Evolutionary conservation across 192 early-diverging fungal species (phyloP).

Genomic region (Podila verticillata): DNA sequence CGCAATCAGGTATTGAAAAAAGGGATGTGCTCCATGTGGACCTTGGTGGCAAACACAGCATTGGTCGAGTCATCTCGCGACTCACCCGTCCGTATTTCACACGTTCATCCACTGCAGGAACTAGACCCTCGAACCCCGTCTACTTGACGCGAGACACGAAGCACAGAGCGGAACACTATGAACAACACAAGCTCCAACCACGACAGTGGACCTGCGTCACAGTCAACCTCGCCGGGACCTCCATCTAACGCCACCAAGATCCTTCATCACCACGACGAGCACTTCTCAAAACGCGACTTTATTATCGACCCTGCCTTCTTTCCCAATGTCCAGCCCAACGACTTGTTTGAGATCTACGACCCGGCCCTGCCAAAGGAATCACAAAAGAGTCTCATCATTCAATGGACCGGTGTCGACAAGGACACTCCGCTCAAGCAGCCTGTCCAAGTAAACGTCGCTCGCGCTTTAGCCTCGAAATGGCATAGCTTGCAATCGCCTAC

Average conservation of each 20-base stretch:
- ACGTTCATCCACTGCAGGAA: no score
- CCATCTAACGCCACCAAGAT: slow-evolving; percentile 29
- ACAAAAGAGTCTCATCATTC: slow-evolving; percentile 59
- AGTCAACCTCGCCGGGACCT: slow-evolving; percentile 4
- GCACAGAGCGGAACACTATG: background rate
- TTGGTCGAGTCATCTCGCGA: no score
- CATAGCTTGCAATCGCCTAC: background rate
- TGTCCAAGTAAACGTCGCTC: slow-evolving; percentile 59
- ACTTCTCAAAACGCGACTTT: slow-evolving; percentile 68
- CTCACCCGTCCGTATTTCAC: no score
- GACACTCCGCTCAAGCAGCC: slow-evolving; percentile 61
- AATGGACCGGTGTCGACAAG: slow-evolving; percentile 60
- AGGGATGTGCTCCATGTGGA: no score
- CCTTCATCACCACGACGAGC: slow-evolving; percentile 66
- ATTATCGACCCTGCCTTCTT: slow-evolving; percentile 78
- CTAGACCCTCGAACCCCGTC: no score
- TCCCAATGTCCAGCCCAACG: slow-evolving; percentile 64
- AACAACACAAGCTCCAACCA: slow-evolving; percentile 2
- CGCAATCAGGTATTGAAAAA: no score
- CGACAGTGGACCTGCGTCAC: background rate
- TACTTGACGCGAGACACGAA: no score
- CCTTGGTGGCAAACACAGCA: no score
- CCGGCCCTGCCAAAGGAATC: slow-evolving; percentile 31
- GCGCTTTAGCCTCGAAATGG: background rate
- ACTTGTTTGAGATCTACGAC: slow-evolving; percentile 72